Percentiles rank a stretch among this genome's conserved stretches.
Conservation (phyloP, 23 red algal genomes). For the Cyanidioschyzon merolae region DNA sequence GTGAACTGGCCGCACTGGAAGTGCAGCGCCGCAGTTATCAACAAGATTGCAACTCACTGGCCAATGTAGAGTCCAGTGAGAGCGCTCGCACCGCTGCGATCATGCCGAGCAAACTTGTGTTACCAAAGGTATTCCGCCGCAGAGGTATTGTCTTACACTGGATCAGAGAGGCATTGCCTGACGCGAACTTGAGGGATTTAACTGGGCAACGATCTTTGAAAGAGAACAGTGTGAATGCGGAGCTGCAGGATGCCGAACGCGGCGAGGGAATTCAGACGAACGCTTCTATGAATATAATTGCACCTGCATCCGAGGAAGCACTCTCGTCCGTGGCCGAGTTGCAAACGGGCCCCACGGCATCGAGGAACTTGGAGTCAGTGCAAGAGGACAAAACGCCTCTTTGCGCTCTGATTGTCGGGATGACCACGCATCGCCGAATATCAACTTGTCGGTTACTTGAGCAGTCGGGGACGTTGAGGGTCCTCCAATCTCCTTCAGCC, state of each 20-base stretch:
- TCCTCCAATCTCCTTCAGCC: neutral
- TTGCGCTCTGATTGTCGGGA: neutral
- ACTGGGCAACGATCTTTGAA: neutral
- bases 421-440: neutral
- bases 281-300: no score
- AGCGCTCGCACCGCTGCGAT: neutral
- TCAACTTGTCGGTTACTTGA: neutral
- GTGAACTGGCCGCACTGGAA: conserved; percentile 6
- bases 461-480: neutral
- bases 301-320: neutral
- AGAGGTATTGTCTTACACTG: neutral
- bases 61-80: neutral
- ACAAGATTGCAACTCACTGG: neutral
- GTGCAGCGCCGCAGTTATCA: neutral
- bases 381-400: neutral
- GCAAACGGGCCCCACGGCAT: neutral
- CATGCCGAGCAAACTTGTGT: neutral
- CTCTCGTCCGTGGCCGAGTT: neutral
- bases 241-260: neutral
- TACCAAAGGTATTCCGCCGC: neutral
- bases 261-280: neutral
- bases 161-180: neutral
- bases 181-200: neutral
- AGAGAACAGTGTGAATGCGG: neutral
- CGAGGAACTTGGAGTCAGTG: neutral